phyloP scores from a whole-genome alignment of 257 asterid genomes.

The Lycium ferocissimum region DNA sequence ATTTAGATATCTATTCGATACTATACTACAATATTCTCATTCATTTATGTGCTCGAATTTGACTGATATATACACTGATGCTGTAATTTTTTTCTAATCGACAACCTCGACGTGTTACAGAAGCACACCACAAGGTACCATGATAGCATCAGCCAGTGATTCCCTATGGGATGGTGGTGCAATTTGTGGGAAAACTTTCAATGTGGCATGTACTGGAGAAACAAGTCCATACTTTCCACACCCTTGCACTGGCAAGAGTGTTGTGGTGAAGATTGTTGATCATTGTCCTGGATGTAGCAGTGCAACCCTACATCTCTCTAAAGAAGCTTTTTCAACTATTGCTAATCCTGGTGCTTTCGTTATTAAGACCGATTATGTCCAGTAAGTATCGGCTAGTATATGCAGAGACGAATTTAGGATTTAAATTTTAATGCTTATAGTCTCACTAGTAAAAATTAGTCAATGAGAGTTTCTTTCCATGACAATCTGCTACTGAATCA shows the following conservation, averaged over 20 bases:
- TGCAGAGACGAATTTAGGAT: background rate
- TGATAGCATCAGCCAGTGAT: slow-evolving; percentile 60
- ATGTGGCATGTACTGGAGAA: slow-evolving; percentile 53
- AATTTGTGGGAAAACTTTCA: slow-evolving; percentile 52
- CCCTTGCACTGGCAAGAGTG: slow-evolving; percentile 54
- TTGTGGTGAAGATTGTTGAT: slow-evolving; percentile 53
- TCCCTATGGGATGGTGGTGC: slow-evolving; percentile 47
- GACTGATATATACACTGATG: background rate
- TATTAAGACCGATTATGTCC: slow-evolving; percentile 42
- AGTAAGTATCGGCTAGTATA: slow-evolving; percentile 28
- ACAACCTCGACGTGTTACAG: slow-evolving; percentile 62
- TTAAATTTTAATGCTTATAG: background rate
- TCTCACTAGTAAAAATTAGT: background rate
- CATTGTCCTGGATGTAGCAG: slow-evolving; percentile 62
- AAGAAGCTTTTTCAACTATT: slow-evolving; percentile 47
- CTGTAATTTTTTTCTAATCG: background rate
- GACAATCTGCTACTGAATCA: too few species aligned
- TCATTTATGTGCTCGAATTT: background rate
- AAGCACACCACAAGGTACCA: slow-evolving; percentile 32
- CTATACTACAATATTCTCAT: background rate
- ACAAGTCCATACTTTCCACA: slow-evolving; percentile 53
- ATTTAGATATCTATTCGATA: too few species aligned
- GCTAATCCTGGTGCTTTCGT: slow-evolving; percentile 49
- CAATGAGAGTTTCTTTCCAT: background rate
- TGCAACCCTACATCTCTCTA: slow-evolving; percentile 59